Conservation (phyloP, 306 rosid species). For the Vicia faba region DNA sequence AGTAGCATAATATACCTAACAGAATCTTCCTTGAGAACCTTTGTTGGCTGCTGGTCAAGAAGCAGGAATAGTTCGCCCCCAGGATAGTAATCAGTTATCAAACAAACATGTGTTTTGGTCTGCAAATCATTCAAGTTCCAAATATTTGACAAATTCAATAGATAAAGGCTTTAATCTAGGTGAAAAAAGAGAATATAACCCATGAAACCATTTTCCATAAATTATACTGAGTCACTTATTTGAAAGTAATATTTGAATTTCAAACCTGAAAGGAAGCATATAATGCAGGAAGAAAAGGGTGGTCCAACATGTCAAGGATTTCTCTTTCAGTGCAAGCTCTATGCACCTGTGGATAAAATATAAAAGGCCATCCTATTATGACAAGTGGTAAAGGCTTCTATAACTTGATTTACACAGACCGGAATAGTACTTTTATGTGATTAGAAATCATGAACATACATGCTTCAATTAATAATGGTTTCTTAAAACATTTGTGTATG, state of each 20-base stretch:
- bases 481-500: background rate
- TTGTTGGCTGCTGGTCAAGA: slow-evolving; percentile 85
- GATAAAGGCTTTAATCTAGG: slow-evolving; percentile 4
- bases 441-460: background rate
- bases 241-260: slow-evolving; percentile 17
- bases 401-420: slow-evolving; percentile 15
- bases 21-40: slow-evolving; percentile 86
- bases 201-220: background rate
- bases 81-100: slow-evolving; percentile 89
- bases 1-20: slow-evolving; percentile 63
- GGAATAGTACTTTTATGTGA: slow-evolving; percentile 1
- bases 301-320: slow-evolving; percentile 95
- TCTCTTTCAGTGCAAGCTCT: slow-evolving; percentile 98
- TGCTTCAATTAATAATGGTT: background rate
- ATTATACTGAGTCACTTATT: background rate
- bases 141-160: slow-evolving; percentile 17
- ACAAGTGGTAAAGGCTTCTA: slow-evolving; percentile 15
- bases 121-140: slow-evolving; percentile 48
- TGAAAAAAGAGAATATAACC: background rate
- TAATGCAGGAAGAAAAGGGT: slow-evolving; percentile 93
- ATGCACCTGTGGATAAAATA: slow-evolving; percentile 72
- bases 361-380: slow-evolving; percentile 21
- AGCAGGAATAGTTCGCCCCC: slow-evolving; percentile 95
- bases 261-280: slow-evolving; percentile 98
- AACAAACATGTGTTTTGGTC: slow-evolving; percentile 96